Evolutionary conservation across 768 basidiomycete genomes (phyloP), one percentile per base, ranked within the genome.

Genomic region (Cystofilobasidium capitatum): DNA sequence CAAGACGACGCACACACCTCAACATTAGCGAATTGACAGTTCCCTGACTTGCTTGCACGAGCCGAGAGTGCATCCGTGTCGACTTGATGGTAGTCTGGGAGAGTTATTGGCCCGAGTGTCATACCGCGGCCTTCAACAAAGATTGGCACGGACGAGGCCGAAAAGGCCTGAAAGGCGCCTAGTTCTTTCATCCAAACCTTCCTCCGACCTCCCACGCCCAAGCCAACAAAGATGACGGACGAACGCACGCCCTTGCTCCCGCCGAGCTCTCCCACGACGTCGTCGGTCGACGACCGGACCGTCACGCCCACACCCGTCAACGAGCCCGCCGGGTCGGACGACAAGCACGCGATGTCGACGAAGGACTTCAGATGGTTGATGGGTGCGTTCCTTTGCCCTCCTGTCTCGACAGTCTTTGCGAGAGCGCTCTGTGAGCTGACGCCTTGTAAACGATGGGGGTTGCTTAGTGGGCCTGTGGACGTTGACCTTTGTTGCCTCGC

Each of bases 391-490:
- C 39, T 20, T 20, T 24, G 33, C 49, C 49, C 36, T 40, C 4
- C 47, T 35, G 16, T 39, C 26, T 12, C 58, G 22, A 14, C 47
- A 45, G 66, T 12, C 47, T 60, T 17, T 51, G 22, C 29, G 37
- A 42, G 0, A 6, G 17, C 51, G 17, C 12, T 31, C 14, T 6
- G 36, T 57, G 37, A 39, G 13, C 24, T 54, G n/a, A 33, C 35
- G 12, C 2, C 22, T 1, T 31, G 26, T 12, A n/a, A 7, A 20
- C 37, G 51, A 6, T 57, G 29, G 8, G 6, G 13, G 17, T 24
- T n/a, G 26, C 36, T 36, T 22, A 63, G 66, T 51, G 33, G 66
- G 66, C n/a, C 61, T 68, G 6, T 68, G 66, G 66, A 68, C 55
- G 17, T 55, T 68, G 49, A 63, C 66, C 17, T 68, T 68, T 45